These are phyloP conservation scores for Bipolaris zeicola DNA, from an alignment of 2,329 filamentous ascomycete species.

Conservation along the genomic window DNA sequence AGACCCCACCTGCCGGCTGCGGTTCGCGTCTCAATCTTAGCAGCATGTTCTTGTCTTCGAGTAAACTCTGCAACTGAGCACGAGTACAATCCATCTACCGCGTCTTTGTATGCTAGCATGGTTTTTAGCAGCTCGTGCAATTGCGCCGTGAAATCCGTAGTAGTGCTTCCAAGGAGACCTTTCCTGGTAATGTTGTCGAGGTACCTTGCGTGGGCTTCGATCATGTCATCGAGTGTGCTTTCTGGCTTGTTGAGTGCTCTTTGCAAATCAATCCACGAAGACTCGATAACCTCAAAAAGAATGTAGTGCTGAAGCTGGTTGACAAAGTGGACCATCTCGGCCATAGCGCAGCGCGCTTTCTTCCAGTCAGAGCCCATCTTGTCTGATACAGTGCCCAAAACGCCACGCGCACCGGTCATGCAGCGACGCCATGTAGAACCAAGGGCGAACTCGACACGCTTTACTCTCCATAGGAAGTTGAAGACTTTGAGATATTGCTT, in stretches of 20 bases:
- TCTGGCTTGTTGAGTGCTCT: constrained; percentile 80
- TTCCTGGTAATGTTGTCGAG: constrained; percentile 95
- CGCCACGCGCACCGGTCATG: constrained; percentile 93
- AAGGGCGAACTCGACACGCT: constrained; percentile 94
- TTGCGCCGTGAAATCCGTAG: constrained; percentile 81
- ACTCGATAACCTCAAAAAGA: constrained; percentile 96
- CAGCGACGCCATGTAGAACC: constrained; percentile 90
- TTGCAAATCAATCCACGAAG: constrained; percentile 90
- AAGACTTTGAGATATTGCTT: constrained; percentile 98
- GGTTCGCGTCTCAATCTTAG: constrained; percentile 70
- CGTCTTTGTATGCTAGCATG: constrained; percentile 93
- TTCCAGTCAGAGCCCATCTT: constrained; percentile 85
- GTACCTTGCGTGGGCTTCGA: constrained; percentile 87
- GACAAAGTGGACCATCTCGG: constrained; percentile 98
- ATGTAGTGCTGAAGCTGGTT: constrained; percentile 98
- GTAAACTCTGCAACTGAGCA: constrained; percentile 96
- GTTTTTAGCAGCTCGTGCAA: constrained; percentile 89
- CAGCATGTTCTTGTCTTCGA: constrained; percentile 80
- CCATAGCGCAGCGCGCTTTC: constrained; percentile 81
- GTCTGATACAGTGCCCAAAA: constrained; percentile 77
- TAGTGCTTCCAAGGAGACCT: constrained; percentile 78
- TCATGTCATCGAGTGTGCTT: constrained; percentile 92
- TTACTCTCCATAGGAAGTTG: constrained; percentile 98
- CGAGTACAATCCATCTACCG: constrained; percentile 90
- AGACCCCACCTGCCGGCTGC: constrained; percentile 69